phyloP scores from a whole-genome alignment of 768 basidiomycete species.

The Paxillus involutus region DNA sequence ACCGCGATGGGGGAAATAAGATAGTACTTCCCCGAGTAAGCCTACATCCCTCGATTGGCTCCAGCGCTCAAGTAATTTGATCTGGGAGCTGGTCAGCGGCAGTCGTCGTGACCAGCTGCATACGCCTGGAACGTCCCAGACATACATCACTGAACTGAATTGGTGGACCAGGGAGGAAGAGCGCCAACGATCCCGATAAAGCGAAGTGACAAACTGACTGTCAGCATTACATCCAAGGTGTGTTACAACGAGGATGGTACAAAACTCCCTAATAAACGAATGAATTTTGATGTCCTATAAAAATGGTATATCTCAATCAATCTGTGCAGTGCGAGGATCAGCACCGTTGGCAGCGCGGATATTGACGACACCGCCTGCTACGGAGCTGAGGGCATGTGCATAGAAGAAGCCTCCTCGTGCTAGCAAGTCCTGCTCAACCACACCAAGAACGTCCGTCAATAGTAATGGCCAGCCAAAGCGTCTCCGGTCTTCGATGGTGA shows the following conservation, averaged over 20 bases:
- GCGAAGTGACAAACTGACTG: too few relatives aligned
- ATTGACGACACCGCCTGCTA: slow-evolving; percentile 42
- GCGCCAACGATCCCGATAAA: neutral
- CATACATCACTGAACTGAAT: too few relatives aligned
- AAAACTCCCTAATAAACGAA: neutral
- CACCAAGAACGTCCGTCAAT: slow-evolving; percentile 41
- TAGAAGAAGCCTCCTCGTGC: slow-evolving; percentile 39
- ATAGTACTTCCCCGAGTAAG: neutral
- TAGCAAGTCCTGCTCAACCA: slow-evolving; percentile 45
- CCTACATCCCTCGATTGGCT: too few relatives aligned
- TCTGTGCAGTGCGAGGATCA: slow-evolving; percentile 36
- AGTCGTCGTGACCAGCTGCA: too few relatives aligned
- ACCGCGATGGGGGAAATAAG: neutral
- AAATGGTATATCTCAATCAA: slow-evolving; percentile 28
- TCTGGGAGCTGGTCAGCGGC: too few relatives aligned
- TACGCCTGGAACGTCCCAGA: too few relatives aligned
- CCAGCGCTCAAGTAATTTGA: too few relatives aligned
- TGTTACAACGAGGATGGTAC: neutral
- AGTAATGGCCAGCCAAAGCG: slow-evolving; percentile 43
- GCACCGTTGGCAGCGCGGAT: slow-evolving; percentile 39
- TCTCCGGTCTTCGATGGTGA: slow-evolving; percentile 42
- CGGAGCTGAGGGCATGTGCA: slow-evolving; percentile 41
- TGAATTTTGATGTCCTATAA: neutral
- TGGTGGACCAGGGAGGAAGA: neutral
- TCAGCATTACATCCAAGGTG: neutral